Base-by-base conservation (phyloP, 345 rosid species). In the Rhizophora apiculata region DNA sequence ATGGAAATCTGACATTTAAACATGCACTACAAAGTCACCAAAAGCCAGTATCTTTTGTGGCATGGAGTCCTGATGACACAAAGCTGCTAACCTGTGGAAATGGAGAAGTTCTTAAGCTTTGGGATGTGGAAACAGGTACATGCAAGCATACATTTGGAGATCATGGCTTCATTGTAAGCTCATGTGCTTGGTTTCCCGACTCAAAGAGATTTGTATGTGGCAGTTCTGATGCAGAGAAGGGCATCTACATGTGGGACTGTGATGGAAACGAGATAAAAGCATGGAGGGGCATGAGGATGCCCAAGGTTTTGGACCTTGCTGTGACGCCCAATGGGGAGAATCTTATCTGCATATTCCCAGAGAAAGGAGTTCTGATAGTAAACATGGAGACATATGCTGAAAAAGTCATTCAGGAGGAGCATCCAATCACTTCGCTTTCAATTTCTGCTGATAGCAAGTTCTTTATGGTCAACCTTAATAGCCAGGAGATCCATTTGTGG, bases 111-210 rank as follows among this genome's bases (percentile, higher is more conserved):
- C 85, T 91, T 51, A 94, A 87, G 86, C 85, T 94, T 61, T 94
- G 98, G 97, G 97, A 94, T 73, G 90, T 87, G 80, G 91, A 87
- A 71, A 85, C 92, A 75, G 97, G 97, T 85, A 78, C 82, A 75
- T 88, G 95, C 86, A 82, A 72, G 82, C 90, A 83, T 82, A 94
- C 97, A 72, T 89, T 88, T 85, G 96, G 95, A 71, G 92, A 88
- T 74, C 77, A 79, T 62, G 88, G 83, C 82, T 91, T 89, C 85
- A 74, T 83, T 24, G 91, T 89, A 74, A 87, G 96, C 85, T 89
- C 97, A 59, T 91, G 96, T 80, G 95, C 96, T 78, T 94, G 97
- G 96, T 89, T 91, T 84, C 97, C 97, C 46, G 95, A 91, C 86
- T 94, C 96, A 74, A 84, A 83, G 69, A 85, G 82, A 75, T 83